A percentile compares a stretch with the other conserved stretches of the same genome.
phyloP scores from a whole-genome alignment of 345 rosid species.

The Eucalyptus pauciflora region DNA sequence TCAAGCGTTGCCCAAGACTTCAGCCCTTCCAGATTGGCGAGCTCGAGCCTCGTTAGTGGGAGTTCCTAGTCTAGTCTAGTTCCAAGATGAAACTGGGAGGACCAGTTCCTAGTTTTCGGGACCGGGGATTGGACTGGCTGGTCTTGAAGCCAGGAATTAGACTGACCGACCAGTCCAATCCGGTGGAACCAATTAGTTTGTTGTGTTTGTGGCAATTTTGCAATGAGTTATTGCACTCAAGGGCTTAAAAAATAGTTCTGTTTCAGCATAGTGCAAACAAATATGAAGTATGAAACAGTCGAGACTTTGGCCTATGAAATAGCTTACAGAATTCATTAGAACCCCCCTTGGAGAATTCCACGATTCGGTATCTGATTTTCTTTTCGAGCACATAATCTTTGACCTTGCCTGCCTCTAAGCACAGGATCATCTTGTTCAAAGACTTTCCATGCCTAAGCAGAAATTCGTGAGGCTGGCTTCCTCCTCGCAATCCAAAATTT shows the following conservation, averaged over 20 bases:
- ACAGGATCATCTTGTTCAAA: background rate
- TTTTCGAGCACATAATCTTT: no score
- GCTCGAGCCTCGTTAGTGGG: no score
- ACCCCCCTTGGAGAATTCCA: background rate
- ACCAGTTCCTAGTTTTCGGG: no score
- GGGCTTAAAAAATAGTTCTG: background rate
- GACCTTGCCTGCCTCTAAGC: no score
- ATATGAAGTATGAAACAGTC: background rate
- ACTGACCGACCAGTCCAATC: rapidly evolving
- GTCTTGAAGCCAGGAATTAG: rapidly evolving
- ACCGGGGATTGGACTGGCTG: rapidly evolving
- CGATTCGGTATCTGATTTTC: no score
- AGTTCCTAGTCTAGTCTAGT: no score
- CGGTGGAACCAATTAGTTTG: background rate
- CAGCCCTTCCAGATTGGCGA: rapidly evolving
- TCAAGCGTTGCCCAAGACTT: no score
- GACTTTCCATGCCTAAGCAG: background rate
- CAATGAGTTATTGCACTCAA: background rate
- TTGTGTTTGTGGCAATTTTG: no score
- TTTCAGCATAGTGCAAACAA: background rate
- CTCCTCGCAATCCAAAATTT: background rate
- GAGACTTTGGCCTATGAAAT: background rate
- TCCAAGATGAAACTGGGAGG: no score
- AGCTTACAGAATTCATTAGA: background rate
- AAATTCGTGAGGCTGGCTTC: background rate